Percentiles rank a stretch among this genome's conserved stretches.
Evolutionary conservation across 2,329 filamentous ascomycete genomes (phyloP).

Genomic region (Ceratocystis huliohia): DNA sequence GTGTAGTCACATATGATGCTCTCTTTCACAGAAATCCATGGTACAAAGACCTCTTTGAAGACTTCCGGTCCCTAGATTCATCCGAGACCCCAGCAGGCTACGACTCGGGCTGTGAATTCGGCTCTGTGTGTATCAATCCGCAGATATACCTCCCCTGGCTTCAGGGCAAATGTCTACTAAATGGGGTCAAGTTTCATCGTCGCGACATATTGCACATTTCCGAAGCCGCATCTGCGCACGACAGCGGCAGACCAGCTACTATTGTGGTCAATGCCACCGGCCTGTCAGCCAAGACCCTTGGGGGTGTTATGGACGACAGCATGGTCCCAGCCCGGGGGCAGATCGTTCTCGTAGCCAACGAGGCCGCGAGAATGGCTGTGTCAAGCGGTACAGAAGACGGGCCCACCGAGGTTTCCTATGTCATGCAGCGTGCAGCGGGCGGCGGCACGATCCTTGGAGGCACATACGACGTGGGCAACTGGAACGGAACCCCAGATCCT

Average conservation of each 20-base stretch:
- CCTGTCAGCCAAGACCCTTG: conserved; percentile 59
- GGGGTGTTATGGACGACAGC: conserved; percentile 63
- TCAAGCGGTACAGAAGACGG: conserved; percentile 63
- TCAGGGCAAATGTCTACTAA: conserved; percentile 61
- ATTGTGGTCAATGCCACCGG: conserved; percentile 79
- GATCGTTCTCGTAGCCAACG: conserved; percentile 70
- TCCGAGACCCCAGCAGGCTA: conserved; percentile 49
- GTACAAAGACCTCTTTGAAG: conserved; percentile 59
- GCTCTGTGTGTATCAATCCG: conserved; percentile 83
- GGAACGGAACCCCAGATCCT: conserved; percentile 67
- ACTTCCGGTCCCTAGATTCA: conserved; percentile 51
- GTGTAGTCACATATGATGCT: conserved; percentile 44
- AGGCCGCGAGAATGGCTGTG: conserved; percentile 55
- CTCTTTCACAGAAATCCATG: conserved; percentile 55
- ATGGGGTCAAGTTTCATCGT: conserved; percentile 56
- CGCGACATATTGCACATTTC: conserved; percentile 54
- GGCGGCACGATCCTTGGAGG: conserved; percentile 82
- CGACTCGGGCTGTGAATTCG: conserved; percentile 63
- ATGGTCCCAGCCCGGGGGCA: conserved; percentile 73
- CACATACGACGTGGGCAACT: conserved; percentile 65
- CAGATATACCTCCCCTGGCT: conserved; percentile 81
- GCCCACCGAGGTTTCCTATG: conserved; percentile 59
- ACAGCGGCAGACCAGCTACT: conserved; percentile 22
- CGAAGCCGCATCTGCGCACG: conserved; percentile 39
- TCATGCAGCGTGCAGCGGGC: conserved; percentile 68